These are phyloP conservation scores for Ephemerocybe angulata DNA, from an alignment of 768 basidiomycete genomes.

Conservation along the genomic window DNA sequence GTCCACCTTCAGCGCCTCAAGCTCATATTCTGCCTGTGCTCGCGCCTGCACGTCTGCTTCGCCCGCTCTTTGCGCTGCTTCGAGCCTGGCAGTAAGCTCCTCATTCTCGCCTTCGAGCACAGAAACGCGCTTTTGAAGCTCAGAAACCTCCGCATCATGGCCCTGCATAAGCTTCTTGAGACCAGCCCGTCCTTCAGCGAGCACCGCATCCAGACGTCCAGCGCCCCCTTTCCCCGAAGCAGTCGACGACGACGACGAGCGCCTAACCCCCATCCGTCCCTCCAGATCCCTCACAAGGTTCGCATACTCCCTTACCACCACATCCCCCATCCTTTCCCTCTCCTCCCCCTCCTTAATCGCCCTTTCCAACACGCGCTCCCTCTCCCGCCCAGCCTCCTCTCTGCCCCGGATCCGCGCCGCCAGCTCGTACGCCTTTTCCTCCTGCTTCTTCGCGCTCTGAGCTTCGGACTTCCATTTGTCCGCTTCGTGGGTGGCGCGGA, in stretches of 20 bases:
- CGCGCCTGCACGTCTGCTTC: constrained; percentile 44
- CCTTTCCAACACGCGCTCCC: constrained; percentile 47
- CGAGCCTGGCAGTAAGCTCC: constrained; percentile 35
- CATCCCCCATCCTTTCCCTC: constrained; percentile 57
- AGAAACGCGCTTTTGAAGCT: constrained; percentile 40
- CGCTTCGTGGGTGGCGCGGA: constrained; percentile 42
- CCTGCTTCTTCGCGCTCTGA: constrained; percentile 37
- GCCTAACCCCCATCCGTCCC: constrained; percentile 28
- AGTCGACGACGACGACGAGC: constrained; percentile 5
- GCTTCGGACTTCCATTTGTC: too few species aligned
- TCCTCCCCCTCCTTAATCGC: constrained; percentile 50
- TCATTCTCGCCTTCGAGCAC: constrained; percentile 44
- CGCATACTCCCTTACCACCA: constrained; percentile 70
- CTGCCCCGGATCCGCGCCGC: constrained; percentile 50
- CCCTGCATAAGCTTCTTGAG: constrained; percentile 48
- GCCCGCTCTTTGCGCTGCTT: constrained; percentile 42
- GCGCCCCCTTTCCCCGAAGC: constrained; percentile 1
- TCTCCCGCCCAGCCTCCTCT: constrained; percentile 48
- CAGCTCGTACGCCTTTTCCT: constrained; percentile 53
- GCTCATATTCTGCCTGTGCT: constrained; percentile 42
- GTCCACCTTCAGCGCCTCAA: constrained; percentile 56
- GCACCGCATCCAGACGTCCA: background rate
- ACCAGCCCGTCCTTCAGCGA: constrained; percentile 46
- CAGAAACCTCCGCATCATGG: constrained; percentile 46
- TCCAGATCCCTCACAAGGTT: constrained; percentile 67